Conservation (phyloP, 495 filamentous ascomycete species). For the Daldinia grandis region DNA sequence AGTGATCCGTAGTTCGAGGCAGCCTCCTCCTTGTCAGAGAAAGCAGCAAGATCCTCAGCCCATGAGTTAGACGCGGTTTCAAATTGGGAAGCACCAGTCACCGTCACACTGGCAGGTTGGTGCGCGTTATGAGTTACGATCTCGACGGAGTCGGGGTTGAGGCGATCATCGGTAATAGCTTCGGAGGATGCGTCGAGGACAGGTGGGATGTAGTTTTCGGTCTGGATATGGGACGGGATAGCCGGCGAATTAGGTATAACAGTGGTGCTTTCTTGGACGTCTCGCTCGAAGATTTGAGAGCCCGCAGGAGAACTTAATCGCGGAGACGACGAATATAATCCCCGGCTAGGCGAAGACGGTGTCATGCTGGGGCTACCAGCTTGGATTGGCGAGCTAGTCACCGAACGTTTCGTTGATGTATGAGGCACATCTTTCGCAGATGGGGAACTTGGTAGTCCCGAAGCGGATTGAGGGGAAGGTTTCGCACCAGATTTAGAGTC, state of each 20-base stretch:
- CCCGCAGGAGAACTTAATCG: constrained; percentile 70
- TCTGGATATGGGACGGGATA: constrained; percentile 87
- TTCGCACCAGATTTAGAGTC: constrained; percentile 56
- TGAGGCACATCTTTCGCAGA: constrained; percentile 35
- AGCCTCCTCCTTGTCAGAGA: constrained; percentile 56
- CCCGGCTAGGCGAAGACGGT: constrained; percentile 60
- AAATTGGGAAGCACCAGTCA: constrained; percentile 60
- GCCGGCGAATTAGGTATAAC: constrained; percentile 73
- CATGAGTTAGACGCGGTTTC: constrained; percentile 50
- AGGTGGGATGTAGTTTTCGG: constrained; percentile 90
- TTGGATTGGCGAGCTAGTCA: constrained; percentile 57
- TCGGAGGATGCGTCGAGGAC: constrained; percentile 88
- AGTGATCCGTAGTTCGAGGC: constrained; percentile 76
- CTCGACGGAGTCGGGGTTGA: constrained; percentile 83
- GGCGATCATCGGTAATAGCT: constrained; percentile 81
- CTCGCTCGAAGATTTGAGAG: constrained; percentile 92
- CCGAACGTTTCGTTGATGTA: constrained; percentile 43
- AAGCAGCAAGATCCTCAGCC: constrained; percentile 64
- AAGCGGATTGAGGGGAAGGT: constrained; percentile 41
- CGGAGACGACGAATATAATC: constrained; percentile 64
- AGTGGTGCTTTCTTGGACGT: constrained; percentile 79
- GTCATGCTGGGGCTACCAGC: constrained; percentile 55
- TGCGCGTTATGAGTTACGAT: constrained; percentile 85
- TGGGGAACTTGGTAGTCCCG: constrained; percentile 41
- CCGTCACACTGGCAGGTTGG: constrained; percentile 73